Percentiles rank a stretch among this genome's conserved stretches.
phyloP scores from a whole-genome alignment of 805 yeast genomes.

The baker's yeast (Saccharomyces cerevisiae) region DNA sequence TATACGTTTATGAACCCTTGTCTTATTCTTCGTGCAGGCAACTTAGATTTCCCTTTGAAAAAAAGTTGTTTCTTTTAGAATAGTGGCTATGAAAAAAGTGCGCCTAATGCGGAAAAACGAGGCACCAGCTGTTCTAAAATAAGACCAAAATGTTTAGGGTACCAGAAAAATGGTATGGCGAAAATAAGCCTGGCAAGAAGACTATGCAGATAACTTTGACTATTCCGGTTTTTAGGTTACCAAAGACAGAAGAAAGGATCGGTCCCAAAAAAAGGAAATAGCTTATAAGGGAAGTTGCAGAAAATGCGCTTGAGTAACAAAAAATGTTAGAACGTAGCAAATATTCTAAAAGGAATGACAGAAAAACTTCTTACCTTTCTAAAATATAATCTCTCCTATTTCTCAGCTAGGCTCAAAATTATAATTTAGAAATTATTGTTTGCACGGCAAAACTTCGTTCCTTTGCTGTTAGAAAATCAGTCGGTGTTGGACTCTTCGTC shows the following conservation, averaged over 20 bases:
- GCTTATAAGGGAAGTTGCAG: neutral
- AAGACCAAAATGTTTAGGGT: neutral
- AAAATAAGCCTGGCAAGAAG: neutral
- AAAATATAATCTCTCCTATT: neutral
- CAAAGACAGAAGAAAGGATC: neutral
- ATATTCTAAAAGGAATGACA: neutral
- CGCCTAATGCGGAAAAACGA: neutral
- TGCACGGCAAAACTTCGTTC: neutral
- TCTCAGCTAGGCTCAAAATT: neutral
- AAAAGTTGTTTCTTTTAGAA: neutral
- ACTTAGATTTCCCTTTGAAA: neutral
- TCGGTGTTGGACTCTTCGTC: neutral
- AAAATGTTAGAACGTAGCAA: neutral
- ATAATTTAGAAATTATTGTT: neutral
- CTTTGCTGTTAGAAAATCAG: neutral
- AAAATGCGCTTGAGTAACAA: neutral
- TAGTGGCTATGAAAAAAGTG: neutral
- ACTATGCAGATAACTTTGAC: neutral
- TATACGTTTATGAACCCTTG: neutral
- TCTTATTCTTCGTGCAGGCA: neutral
- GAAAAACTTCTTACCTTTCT: neutral
- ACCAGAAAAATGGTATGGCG: neutral
- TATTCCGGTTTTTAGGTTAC: neutral
- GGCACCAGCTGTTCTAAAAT: neutral
- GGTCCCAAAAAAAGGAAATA: too few species aligned